These are phyloP conservation scores for Lecanoromycetidae sp. DNA, from an alignment of 2,329 filamentous ascomycete species.

Conservation along the genomic window DNA sequence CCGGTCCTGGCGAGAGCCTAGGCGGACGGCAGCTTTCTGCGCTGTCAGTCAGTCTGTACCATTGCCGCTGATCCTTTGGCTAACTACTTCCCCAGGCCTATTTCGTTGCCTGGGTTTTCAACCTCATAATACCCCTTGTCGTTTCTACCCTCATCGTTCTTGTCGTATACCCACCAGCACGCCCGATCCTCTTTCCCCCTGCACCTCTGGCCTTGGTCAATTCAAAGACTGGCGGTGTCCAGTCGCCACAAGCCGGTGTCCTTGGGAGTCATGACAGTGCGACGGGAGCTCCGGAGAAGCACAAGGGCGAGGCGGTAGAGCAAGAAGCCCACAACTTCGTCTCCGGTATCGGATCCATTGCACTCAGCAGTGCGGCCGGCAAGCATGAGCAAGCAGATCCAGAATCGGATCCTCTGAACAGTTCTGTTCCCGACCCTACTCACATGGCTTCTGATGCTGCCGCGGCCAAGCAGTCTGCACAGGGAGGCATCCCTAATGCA, in stretches of 20 bases:
- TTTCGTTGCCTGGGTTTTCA: conserved; percentile 56
- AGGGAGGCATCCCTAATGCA: conserved; percentile 38
- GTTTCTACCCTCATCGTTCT: conserved; percentile 49
- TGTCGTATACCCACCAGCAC: conserved; percentile 51
- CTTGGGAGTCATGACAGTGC: conserved; percentile 64
- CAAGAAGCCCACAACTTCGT: conserved; percentile 73
- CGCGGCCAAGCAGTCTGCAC: conserved; percentile 41
- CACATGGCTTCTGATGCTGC: conserved; percentile 42
- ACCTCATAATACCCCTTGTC: conserved; percentile 55
- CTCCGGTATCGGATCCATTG: conserved; percentile 58
- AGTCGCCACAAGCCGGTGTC: conserved; percentile 65
- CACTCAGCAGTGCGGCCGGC: conserved; percentile 61
- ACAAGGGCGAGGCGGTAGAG: conserved; percentile 73
- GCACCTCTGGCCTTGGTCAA: conserved; percentile 64
- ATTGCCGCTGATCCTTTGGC: neutral
- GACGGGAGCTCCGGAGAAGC: conserved; percentile 70
- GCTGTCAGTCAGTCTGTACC: conserved; percentile 28
- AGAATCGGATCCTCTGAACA: conserved; percentile 38
- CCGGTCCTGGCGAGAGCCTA: conserved; percentile 65
- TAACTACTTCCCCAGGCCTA: conserved; percentile 31
- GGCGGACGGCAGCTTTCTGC: conserved; percentile 56
- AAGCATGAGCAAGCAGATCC: conserved; percentile 60
- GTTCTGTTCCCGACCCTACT: conserved; percentile 49
- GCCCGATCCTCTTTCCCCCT: conserved; percentile 59
- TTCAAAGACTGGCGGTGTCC: conserved; percentile 56